Base-by-base conservation (phyloP, 2,329 filamentous ascomycete species). In the Aspergillus fumigatiaffinis region DNA sequence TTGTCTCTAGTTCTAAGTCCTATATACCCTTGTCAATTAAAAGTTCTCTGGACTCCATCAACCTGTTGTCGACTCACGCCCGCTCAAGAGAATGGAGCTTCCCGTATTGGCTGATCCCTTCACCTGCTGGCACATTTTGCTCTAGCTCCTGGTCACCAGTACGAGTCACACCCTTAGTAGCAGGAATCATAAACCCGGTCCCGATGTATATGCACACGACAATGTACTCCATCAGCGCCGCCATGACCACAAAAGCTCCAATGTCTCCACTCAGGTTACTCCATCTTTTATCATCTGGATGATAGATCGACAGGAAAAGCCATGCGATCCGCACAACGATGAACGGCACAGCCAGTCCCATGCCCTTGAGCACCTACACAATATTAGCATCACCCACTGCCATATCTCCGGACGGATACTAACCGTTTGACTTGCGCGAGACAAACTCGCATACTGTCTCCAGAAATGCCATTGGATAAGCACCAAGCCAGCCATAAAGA, bases 1-100 rank as follows among this genome's bases (percentile, higher is more conserved):
- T 8, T 8, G 3, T 23, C 26, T 26, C 6, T 26, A 4, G 32
- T 35, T 47, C 10, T 65, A 17, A 73, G 77, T 29, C 76, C 76
- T 1, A 69, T 73, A n/a, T 62, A 60, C 10, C 66, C 66, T 12
- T 57, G 64, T 46, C 8, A 21, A 35, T 5, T 6, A 35, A 17
- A 35, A 14, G 32, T 35, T 35, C 29, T 32, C 29, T 14, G 3
- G 25, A 6, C 25, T 26, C 25, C 25, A 5, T 35, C 4, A 12
- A 12, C 12, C 29, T 12, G 4, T 35, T 14, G 12, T 35, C 32
- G 4, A 3, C 2, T 17, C n/a, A 20, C 14, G 29, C 32, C 32
- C 14, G 32, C 29, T 32, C 14, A 38, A 7, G 32, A 38, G 32
- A 38, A 17, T 38, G 32, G 14, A 38, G 32, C 32, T 38, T 17